Conservation (phyloP, 1,284 basidiomycete species). For the Leccinum insolens region DNA sequence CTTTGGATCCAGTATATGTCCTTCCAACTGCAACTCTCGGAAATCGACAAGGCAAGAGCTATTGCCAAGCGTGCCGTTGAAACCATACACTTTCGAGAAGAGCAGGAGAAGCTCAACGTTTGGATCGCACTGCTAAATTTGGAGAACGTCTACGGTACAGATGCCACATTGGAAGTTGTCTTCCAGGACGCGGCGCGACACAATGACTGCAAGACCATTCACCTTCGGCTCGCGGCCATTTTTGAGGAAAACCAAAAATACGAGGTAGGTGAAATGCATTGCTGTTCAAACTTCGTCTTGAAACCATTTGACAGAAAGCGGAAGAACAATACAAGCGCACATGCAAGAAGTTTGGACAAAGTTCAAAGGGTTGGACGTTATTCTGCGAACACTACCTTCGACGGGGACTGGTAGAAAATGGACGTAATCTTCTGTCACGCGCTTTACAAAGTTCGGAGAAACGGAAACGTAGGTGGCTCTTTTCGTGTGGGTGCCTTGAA, state of each 20-base stretch:
- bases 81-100: conserved; percentile 94
- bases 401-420: conserved; percentile 74
- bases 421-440: conserved; percentile 86
- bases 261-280: conserved; percentile 53
- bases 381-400: conserved; percentile 84
- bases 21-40: conserved; percentile 94
- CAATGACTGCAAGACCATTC: conserved; percentile 92
- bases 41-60: conserved; percentile 92
- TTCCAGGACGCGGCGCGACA: conserved; percentile 92
- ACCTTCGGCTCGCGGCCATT: conserved; percentile 84
- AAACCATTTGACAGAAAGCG: conserved; percentile 60
- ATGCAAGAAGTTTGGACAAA: conserved; percentile 91
- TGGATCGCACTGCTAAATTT: conserved; percentile 98
- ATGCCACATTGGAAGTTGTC: conserved; percentile 73
- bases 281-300: neutral
- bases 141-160: conserved; percentile 92
- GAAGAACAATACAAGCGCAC: conserved; percentile 86
- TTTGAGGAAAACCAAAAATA: conserved; percentile 83
- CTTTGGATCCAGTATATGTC: conserved; percentile 99
- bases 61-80: conserved; percentile 85
- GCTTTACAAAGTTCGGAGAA: conserved; percentile 94
- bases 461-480: conserved; percentile 76
- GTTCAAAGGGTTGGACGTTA: conserved; percentile 90
- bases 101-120: conserved; percentile 95
- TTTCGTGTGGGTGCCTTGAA: neutral